Evolutionary conservation across 768 basidiomycete species (phyloP), one percentile per base, ranked within the genome.

Genomic region (Ramaria sp.): DNA sequence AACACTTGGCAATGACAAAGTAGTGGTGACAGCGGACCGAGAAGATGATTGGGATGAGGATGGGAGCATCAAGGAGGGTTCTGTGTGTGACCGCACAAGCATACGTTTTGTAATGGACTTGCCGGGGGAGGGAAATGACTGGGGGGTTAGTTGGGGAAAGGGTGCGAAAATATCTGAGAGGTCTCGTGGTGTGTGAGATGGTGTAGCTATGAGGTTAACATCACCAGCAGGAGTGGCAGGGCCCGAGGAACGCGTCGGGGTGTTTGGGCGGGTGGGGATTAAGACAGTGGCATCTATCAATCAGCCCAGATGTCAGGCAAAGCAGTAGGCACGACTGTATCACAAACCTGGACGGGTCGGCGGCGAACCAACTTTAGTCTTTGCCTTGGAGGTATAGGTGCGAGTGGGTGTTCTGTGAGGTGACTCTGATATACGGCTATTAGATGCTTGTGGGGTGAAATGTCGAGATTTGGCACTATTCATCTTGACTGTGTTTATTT

Each of bases 51-150:
- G 43, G 53, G 52, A 60, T 61, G 22, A 19, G 11, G 20, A 24
- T 7, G 54, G 30, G 24, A 45, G 17, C 47, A 46, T 22, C 24
- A 54, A 63, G 4, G 76, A 78, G 1, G 81, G 72, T 27, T 85
- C 84, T 0, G 86, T 88, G 56, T 74, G 78, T 12, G 84, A 82
- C 1, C 86, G 77, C 9, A 77, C 76, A 1, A 88, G 78, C 86
- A 89, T 89, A 20, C 86, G 82, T 57, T 80, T 83, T 11, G 83
- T 76, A 5, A 88, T 66, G 71, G 68, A 19, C 59, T 55, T 22
- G 22, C 43, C 24, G 50, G 64, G 6, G 60, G 50, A 38, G 60
- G 33, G 9, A 54, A 27, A 24, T 13, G 38, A 22, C 39, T 9
- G 50, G 51, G 38, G 43, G 15, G 33, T 31, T 30, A 60, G 49